phyloP scores from a whole-genome alignment of 73 alveolate genomes.

The Tetrahymena thermophila region DNA sequence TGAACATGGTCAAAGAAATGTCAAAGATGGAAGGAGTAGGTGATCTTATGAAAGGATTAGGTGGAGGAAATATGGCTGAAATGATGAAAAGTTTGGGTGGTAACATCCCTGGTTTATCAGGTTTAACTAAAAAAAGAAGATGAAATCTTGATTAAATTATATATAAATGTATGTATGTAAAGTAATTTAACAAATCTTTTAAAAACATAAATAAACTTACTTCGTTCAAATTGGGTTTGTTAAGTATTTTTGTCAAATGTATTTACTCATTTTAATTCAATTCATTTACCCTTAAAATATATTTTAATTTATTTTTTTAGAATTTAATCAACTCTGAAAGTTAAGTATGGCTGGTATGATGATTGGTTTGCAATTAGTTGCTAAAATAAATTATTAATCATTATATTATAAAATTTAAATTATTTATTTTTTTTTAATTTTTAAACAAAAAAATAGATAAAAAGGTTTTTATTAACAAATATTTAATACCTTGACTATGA shows the following conservation, averaged over 20 bases:
- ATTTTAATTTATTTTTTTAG: too few relatives aligned
- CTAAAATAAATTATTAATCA: too few relatives aligned
- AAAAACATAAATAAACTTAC: background rate
- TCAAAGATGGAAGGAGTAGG: conserved; percentile 87
- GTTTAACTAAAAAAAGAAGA: background rate
- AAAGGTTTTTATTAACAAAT: too few relatives aligned
- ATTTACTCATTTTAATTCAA: background rate
- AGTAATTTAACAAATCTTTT: background rate
- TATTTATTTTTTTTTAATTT: too few relatives aligned
- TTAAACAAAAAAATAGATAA: too few relatives aligned
- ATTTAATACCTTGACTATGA: too few relatives aligned
- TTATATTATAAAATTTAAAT: too few relatives aligned
- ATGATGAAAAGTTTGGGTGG: conserved; percentile 1
- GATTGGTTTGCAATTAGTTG: too few relatives aligned
- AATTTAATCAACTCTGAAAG: too few relatives aligned
- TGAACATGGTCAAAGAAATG: conserved; percentile 97
- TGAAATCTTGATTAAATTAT: background rate
- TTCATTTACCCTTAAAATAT: background rate
- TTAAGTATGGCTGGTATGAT: too few relatives aligned
- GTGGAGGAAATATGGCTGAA: conserved; percentile 29
- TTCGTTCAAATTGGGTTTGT: background rate
- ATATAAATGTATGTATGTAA: too few relatives aligned
- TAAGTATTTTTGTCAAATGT: background rate
- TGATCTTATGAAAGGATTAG: conserved; percentile 75
- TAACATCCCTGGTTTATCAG: background rate